These are phyloP conservation scores for Yamadazyma diddensiae DNA, from an alignment of 1,139 yeast species.

Conservation along the genomic window DNA sequence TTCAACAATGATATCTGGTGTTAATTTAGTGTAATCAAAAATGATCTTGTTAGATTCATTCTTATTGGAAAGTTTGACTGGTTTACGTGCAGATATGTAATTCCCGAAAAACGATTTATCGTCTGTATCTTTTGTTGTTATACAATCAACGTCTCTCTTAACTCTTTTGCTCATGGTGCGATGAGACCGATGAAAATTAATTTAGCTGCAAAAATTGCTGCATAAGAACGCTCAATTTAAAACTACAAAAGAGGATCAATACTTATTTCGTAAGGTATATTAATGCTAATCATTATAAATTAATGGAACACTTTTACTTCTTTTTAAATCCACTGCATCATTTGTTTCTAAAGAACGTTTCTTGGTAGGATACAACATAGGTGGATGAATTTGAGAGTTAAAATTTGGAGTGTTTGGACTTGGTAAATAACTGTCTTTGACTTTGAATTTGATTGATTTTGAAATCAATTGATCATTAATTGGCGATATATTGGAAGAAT, in stretches of 20 bases:
- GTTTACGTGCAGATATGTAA: constrained; percentile 33
- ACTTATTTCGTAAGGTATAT: too few relatives aligned
- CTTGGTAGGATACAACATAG: constrained; percentile 14
- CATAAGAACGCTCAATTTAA: too few relatives aligned
- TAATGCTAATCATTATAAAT: constrained; percentile 13
- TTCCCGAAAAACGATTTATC: constrained; percentile 21
- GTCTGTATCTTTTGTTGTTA: constrained; percentile 1
- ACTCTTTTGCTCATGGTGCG: constrained; percentile 8
- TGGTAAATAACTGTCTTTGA: constrained; percentile 12
- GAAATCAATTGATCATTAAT: constrained; percentile 6
- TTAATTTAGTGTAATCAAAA: constrained; percentile 27
- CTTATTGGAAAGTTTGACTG: constrained; percentile 31
- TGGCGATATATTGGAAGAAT: constrained; percentile 19
- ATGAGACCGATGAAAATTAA: too few relatives aligned
- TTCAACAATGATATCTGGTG: constrained; percentile 30
- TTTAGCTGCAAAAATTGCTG: too few relatives aligned
- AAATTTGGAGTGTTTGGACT: constrained; percentile 17
- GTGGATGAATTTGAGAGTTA: constrained; percentile 15
- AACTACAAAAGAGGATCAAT: too few relatives aligned
- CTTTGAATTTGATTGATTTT: background rate
- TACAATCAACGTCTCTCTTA: constrained; percentile 11
- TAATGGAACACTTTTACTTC: constrained; percentile 20
- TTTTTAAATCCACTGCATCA: constrained; percentile 17
- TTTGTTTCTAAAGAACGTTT: constrained; percentile 7
- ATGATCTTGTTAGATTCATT: constrained; percentile 11